phyloP scores from a whole-genome alignment of 2,329 filamentous ascomycete genomes.

The Fusarium euwallaceae region DNA sequence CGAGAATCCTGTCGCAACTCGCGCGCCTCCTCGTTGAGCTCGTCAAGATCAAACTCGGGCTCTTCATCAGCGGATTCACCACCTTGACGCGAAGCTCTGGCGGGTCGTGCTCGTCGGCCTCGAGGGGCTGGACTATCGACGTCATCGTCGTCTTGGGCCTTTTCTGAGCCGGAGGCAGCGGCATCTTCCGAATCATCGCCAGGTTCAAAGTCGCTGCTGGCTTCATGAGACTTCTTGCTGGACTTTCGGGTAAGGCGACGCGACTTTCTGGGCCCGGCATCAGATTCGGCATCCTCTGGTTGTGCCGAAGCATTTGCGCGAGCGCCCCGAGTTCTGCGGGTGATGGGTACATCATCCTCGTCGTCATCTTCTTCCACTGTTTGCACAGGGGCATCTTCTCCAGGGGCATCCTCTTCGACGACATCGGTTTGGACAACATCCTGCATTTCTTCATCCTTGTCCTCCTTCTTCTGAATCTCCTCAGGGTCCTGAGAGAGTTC shows the following conservation, averaged over 20 bases:
- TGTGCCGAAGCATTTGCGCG: conserved; percentile 50
- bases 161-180: conserved; percentile 59
- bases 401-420: conserved; percentile 45
- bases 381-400: conserved; percentile 49
- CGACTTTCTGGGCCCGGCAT: conserved; percentile 50
- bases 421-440: conserved; percentile 27
- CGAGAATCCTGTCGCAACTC: conserved; percentile 70
- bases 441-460: conserved; percentile 48
- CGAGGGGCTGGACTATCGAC: conserved; percentile 64
- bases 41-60: conserved; percentile 71
- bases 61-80: conserved; percentile 70
- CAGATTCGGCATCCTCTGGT: conserved; percentile 49
- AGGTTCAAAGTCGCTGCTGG: conserved; percentile 73
- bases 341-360: conserved; percentile 63
- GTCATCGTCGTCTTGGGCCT: conserved; percentile 57
- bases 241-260: conserved; percentile 64
- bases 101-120: conserved; percentile 61
- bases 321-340: conserved; percentile 59
- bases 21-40: conserved; percentile 75
- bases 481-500: conserved; percentile 54
- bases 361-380: conserved; percentile 57
- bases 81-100: conserved; percentile 62
- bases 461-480: conserved; percentile 47
- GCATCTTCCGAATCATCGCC: conserved; percentile 70
- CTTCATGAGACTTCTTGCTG: conserved; percentile 64